Conservation (phyloP, 805 yeast species). For the Maudiozyma turicensis region DNA sequence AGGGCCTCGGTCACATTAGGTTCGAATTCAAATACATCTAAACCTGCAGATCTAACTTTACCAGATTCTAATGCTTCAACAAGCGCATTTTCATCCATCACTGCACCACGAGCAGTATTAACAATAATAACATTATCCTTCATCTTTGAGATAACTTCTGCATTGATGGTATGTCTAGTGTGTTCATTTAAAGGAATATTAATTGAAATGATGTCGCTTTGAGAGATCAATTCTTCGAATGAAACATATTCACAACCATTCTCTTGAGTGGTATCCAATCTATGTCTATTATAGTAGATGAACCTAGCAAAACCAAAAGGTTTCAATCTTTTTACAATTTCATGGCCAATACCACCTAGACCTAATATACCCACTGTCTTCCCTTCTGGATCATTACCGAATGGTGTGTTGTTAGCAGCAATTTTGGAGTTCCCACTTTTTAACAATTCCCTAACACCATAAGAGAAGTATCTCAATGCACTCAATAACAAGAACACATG, state of each 20-base stretch:
- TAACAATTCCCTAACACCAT: conserved; percentile 44
- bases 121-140: conserved; percentile 67
- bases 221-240: conserved; percentile 54
- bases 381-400: conserved; percentile 70
- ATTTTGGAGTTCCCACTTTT: conserved; percentile 52
- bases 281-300: conserved; percentile 61
- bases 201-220: conserved; percentile 62
- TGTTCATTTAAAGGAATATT: conserved; percentile 66
- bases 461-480: conserved; percentile 57
- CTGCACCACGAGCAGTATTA: conserved; percentile 85
- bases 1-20: conserved; percentile 62
- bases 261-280: conserved; percentile 53
- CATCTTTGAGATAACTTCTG: conserved; percentile 52
- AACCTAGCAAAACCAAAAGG: conserved; percentile 72
- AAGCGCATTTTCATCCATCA: conserved; percentile 57
- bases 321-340: conserved; percentile 56
- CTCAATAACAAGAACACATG: conserved; percentile 55
- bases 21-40: conserved; percentile 70
- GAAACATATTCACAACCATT: conserved; percentile 60
- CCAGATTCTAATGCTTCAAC: conserved; percentile 49
- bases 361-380: conserved; percentile 75
- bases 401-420: conserved; percentile 45
- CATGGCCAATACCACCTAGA: conserved; percentile 85
- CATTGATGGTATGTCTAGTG: conserved; percentile 63
- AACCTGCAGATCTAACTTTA: conserved; percentile 55